These are phyloP conservation scores for Dactylellina drechsleri DNA, from an alignment of 2,329 filamentous ascomycete species.

Conservation along the genomic window DNA sequence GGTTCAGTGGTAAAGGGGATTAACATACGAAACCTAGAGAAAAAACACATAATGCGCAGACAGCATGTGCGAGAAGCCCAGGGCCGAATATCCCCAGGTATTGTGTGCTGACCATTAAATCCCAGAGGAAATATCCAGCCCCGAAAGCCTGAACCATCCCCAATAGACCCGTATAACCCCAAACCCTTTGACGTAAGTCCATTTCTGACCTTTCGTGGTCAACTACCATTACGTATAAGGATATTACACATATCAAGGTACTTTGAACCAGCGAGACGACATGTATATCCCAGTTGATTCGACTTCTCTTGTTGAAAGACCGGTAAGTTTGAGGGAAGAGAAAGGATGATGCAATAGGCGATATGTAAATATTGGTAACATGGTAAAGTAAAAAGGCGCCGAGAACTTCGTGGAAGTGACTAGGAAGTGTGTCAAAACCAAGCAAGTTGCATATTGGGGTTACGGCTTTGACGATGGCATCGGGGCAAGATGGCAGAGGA, in stretches of 20 bases:
- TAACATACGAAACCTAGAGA: constrained; percentile 79
- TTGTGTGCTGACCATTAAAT: constrained; percentile 74
- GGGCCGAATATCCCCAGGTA: constrained; percentile 77
- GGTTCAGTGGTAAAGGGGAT: constrained; percentile 25
- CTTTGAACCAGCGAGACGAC: constrained; percentile 85
- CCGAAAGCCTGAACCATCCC: constrained; percentile 81
- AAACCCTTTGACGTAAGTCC: constrained; percentile 73
- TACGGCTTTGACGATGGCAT: constrained; percentile 65
- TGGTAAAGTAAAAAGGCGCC: constrained; percentile 75
- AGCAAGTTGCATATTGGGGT: constrained; percentile 73
- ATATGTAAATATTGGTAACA: constrained; percentile 72
- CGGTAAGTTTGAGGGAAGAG: constrained; percentile 74
- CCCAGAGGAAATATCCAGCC: constrained; percentile 85
- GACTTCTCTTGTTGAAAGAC: constrained; percentile 71
- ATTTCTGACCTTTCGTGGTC: constrained; percentile 75
- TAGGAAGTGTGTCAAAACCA: constrained; percentile 73
- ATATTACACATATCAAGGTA: constrained; percentile 74
- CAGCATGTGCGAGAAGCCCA: constrained; percentile 80
- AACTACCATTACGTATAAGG: constrained; percentile 76
- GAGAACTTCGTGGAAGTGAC: constrained; percentile 81
- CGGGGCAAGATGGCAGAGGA: constrained; percentile 42
- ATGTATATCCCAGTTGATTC: constrained; percentile 85
- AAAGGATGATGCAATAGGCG: constrained; percentile 72
- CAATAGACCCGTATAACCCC: constrained; percentile 77
- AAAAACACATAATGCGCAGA: constrained; percentile 78